phyloP scores from a whole-genome alignment of 2,329 filamentous ascomycete genomes.

The Aspergillus versicolor region DNA sequence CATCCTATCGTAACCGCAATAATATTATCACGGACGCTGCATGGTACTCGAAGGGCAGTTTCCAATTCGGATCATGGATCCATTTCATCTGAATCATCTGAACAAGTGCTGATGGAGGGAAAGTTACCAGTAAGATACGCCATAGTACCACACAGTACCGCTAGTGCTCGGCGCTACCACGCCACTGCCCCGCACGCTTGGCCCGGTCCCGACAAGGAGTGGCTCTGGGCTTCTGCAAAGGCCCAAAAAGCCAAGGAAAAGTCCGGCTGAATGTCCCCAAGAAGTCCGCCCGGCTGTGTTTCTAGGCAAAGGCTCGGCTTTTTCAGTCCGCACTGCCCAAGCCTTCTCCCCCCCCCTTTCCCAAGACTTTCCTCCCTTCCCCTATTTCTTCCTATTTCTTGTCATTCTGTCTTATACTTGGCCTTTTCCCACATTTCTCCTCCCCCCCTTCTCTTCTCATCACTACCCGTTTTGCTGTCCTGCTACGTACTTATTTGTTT shows the following conservation, averaged over 20 bases:
- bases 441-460: slow-evolving; percentile 10
- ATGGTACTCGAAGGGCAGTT: too few relatives aligned
- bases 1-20: too few relatives aligned
- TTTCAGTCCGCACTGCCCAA: neutral
- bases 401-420: slow-evolving; percentile 6
- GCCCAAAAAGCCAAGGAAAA: neutral
- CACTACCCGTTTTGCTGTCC: slow-evolving; percentile 1
- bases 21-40: too few relatives aligned
- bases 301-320: neutral
- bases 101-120: neutral
- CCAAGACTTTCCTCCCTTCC: slow-evolving; percentile 12
- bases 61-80: too few relatives aligned
- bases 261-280: neutral
- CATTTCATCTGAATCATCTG: too few relatives aligned
- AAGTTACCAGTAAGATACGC: neutral
- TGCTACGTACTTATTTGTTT: slow-evolving; percentile 2
- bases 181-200: neutral
- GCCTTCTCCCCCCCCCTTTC: neutral
- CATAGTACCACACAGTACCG: neutral
- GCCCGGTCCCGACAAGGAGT: neutral
- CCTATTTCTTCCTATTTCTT: slow-evolving; percentile 11
- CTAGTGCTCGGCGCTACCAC: neutral
- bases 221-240: neutral
- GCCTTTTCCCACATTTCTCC: slow-evolving; percentile 10
- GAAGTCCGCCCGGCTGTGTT: neutral